A percentile compares a stretch with the other conserved stretches of the same genome.
Conservation (phyloP, 2,329 filamentous ascomycete genomes). For the Acrocalymma vagum region DNA sequence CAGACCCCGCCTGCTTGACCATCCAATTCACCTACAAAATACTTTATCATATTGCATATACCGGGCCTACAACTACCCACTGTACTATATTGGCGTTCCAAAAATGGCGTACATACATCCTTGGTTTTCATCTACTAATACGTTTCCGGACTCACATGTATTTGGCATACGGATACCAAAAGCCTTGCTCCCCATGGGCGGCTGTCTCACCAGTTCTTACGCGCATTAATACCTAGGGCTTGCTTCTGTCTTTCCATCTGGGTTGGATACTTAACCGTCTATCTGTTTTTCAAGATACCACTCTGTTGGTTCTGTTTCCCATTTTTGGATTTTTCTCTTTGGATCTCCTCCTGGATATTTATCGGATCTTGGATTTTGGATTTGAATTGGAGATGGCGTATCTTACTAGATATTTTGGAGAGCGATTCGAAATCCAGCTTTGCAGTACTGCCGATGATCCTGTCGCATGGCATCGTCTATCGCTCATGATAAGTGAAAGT, state of each 20-base stretch:
- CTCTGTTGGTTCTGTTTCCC: constrained; percentile 29
- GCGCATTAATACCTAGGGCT: constrained; percentile 16
- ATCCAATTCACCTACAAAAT: not conserved
- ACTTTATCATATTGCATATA: not conserved
- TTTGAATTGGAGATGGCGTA: too few relatives aligned
- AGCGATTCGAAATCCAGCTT: too few relatives aligned
- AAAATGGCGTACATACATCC: constrained; percentile 15
- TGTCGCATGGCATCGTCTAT: too few relatives aligned
- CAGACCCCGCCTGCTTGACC: not conserved
- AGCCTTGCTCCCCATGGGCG: constrained; percentile 9
- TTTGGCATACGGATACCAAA: constrained; percentile 21
- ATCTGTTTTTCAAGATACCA: constrained; percentile 26
- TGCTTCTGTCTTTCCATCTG: constrained; percentile 4
- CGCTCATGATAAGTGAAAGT: too few relatives aligned
- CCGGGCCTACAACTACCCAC: not conserved
- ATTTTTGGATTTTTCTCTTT: too few relatives aligned
- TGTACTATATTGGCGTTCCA: constrained; percentile 25
- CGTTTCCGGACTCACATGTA: constrained; percentile 7
- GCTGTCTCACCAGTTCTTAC: constrained; percentile 6
- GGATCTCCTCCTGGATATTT: too few relatives aligned
- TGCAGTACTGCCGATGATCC: too few relatives aligned
- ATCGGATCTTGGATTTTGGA: too few relatives aligned
- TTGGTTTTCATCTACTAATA: not conserved
- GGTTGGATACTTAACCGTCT: constrained; percentile 15
- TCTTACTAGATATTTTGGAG: too few relatives aligned